Base-by-base conservation (phyloP, 2,329 filamentous ascomycete genomes). In the Pyrenophora graminea region DNA sequence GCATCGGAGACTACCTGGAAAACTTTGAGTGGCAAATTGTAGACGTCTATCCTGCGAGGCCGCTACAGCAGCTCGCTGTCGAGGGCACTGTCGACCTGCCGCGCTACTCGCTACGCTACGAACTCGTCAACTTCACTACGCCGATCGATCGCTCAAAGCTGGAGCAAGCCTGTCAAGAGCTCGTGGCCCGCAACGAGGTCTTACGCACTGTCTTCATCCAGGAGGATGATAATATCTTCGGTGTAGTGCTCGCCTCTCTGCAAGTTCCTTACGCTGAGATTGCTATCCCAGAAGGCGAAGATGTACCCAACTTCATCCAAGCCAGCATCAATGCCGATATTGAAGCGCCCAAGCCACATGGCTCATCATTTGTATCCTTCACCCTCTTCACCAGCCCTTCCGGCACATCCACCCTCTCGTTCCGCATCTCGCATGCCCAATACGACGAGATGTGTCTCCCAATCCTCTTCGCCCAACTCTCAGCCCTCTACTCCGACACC, bases 371-470 rank as follows among this genome's bases (percentile, higher is more conserved):
- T 27, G 62, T 70, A 3, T 56, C 61, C 9, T 72, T 73, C 49
- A 66, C 62, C 2, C 75, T 82, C 13, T 86, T 86, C 53, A 78
- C 83, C 48, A 83, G 84, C 55, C 83, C 85, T 39, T 77, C 83
- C 52, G 74, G 71, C 18, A 64, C 76, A 9, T 68, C 73, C 4
- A 77, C 78, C 39, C 80, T 88, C 12, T 73, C 82, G 51, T 79
- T 87, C 66, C 81, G 85, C 48, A 80, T 89, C 48, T 88, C 85
- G 0, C 86, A 89, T 67, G 83, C 85, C 0, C 85, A 88, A 59
- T 88, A 88, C 63, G 86, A 89, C 57, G 86, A 86, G 56, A 84
- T 88, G 18, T 88, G 82, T 58, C 77, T 88, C 7, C 82, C 84
- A 0, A 74, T 79, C n/a, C 78, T 88, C 17, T 79, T 88, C 50